Base-by-base conservation (phyloP, 2,329 filamentous ascomycete genomes). In the Arthrinium puccinioides region DNA sequence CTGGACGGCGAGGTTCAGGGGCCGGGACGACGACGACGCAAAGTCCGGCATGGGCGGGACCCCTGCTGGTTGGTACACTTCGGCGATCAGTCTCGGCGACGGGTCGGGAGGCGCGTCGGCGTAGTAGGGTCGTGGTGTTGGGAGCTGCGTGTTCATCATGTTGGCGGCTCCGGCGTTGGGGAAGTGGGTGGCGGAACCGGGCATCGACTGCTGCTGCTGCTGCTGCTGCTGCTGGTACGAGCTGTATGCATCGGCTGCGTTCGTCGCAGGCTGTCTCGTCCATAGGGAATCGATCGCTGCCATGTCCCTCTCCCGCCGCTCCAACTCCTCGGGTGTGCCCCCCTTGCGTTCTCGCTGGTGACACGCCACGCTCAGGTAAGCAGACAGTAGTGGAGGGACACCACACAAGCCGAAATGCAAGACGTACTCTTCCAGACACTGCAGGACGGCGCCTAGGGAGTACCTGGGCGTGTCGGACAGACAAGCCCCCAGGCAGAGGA, bases 351-450 rank as follows among this genome's bases (percentile, higher is more conserved):
- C 32, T 23, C 31, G 31, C n/a, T 40, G 38, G 14, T 42, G 46
- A 26, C 32, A 23, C 15, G 46, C 21, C 4, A 51, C 32, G 24
- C 40, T 36, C 38, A 51, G 42, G 24, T 46, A 48, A 7, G 42
- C 40, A 4, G 44, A 33, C 18, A 49, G 37, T 7, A 49, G 28
- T 7, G 46, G 46, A 9, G 48, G 42, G 9, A 46, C 26, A 23
- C 44, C 44, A 30, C 44, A 49, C 21, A 37, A 21, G 5, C 49
- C 49, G 18, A 50, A 49, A 19, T 39, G 39, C 21, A 16, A 24
- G 15, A 46, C 33, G 25, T 49, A 48, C 16, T 42, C 42, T 23
- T 48, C 44, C 14, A 46, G 24, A 21, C 46, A 50, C 19, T 38
- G 34, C 11, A 51, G 25, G 15, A 39, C 38, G 9, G 41, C 25